Conservation (phyloP, 129 eudicot species). For the Ambrosia trifida region DNA sequence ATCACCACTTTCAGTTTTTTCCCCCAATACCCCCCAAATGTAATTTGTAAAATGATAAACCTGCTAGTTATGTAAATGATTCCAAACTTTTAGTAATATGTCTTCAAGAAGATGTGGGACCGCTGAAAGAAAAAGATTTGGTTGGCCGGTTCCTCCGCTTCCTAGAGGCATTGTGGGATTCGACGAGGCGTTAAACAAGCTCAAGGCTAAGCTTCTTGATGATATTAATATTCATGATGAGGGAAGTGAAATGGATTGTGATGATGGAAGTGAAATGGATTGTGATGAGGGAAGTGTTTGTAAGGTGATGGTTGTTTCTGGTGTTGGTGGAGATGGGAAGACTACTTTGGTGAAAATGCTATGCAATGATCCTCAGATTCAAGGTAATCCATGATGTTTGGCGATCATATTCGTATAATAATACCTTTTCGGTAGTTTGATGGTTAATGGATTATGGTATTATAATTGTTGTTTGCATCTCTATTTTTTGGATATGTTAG, state of each 20-base stretch:
- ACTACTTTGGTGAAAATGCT: slow-evolving; percentile 33
- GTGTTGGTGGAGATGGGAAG: slow-evolving; percentile 35
- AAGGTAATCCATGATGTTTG: slow-evolving; percentile 12
- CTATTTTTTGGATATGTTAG: background rate
- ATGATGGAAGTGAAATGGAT: slow-evolving; percentile 9
- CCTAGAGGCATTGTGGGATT: slow-evolving; percentile 28
- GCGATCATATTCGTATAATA: too few species aligned
- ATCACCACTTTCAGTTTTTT: too few species aligned
- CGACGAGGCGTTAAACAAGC: slow-evolving; percentile 14
- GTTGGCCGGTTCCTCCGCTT: slow-evolving; percentile 25
- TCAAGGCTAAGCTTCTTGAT: slow-evolving; percentile 21
- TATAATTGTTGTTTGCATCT: too few species aligned
- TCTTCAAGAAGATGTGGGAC: background rate
- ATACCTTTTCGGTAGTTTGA: too few species aligned
- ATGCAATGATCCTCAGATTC: slow-evolving; percentile 26
- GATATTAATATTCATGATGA: too few species aligned
- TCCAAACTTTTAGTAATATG: too few species aligned
- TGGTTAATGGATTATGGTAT: too few species aligned
- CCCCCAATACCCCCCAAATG: too few species aligned
- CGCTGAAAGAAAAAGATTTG: background rate
- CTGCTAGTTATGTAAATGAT: too few species aligned
- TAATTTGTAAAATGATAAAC: too few species aligned
- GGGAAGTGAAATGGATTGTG: background rate
- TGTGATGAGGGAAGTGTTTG: slow-evolving; percentile 3
- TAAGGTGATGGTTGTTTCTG: slow-evolving; percentile 27